Base-by-base conservation (phyloP, 2,329 filamentous ascomycete genomes). In the Exophiala phaeomuriformis region DNA sequence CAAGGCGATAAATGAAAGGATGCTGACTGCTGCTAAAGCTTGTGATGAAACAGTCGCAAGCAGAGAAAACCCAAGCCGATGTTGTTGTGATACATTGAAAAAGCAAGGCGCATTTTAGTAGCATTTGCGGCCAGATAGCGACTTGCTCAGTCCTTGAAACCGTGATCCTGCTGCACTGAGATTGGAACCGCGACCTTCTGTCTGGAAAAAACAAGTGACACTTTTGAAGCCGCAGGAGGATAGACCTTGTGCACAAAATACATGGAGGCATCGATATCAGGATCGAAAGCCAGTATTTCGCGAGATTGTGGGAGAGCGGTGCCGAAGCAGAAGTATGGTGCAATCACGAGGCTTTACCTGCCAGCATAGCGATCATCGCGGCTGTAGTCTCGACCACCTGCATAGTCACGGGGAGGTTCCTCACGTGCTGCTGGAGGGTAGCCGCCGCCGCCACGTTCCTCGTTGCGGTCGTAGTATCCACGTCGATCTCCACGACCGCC, bases 401-500 rank as follows among this genome's bases (percentile, higher is more conserved):
- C 51, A 32, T 61, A 60, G 10, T 63, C 61, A 49, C 62, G 61
- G 52, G 61, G 53, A 53, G 58, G 32, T n/a, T 61, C 61, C 12
- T 63, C 61, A 31, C 62, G 59, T 10, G 60, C 55, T 30, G 60
- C 37, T 27, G 56, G 51, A 47, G 56, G 33, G 35, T 54, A 57
- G 48, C 52, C 19, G 19, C 19, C 19, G 19, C 19, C 19, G 19
- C 19, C 51, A 50, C 58, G 54, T 10, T 59, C 59, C 19, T 56
- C 52, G 36, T 46, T 43, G 44, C 61, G 56, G 40, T 60, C 59
- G 29, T 56, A 56, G 40, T 59, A 57, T 63, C 69, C 69, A 59
- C 72, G 61, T 69, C 73, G 71, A 52, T 72, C 70, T 47, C 69
- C 71, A 57, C 72, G 72, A 19, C 19, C 19, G 39, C 39, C 39